Evolutionary conservation across 495 filamentous ascomycete genomes (phyloP).

Genomic region (Thermothielavioides terrestris): DNA sequence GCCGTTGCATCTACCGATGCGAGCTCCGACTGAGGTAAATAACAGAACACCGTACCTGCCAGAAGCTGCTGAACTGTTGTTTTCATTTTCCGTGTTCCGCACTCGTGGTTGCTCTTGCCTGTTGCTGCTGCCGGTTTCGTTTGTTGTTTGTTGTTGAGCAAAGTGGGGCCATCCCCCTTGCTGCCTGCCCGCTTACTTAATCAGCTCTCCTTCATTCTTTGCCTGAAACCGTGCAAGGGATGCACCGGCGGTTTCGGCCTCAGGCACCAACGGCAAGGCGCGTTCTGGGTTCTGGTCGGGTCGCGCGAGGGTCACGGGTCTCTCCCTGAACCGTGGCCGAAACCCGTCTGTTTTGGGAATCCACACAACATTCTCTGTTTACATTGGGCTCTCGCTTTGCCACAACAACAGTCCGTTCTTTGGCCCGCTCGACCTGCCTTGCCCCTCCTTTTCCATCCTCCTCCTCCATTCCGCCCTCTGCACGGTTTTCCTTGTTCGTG

Average conservation of each 20-base stretch:
- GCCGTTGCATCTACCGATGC: no score
- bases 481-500: no score
- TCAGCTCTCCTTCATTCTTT: neutral
- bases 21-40: no score
- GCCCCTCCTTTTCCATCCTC: neutral
- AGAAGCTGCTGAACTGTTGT: no score
- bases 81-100: neutral
- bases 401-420: constrained; percentile 1
- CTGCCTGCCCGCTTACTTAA: neutral
- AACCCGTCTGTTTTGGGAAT: constrained; percentile 2
- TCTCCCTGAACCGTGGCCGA: neutral
- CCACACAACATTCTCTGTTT: constrained; percentile 11
- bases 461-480: no score
- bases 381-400: constrained; percentile 1
- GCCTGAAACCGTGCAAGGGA: no score
- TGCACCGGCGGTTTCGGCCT: no score
- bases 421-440: neutral
- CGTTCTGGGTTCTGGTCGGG: no score
- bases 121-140: neutral
- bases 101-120: no score
- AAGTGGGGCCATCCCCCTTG: neutral
- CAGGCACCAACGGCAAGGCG: neutral
- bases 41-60: no score
- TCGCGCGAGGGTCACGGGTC: neutral
- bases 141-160: neutral